Evolutionary conservation across 2,329 filamentous ascomycete species (phyloP).

Genomic region (Neopestalotiopsis clavispora): DNA sequence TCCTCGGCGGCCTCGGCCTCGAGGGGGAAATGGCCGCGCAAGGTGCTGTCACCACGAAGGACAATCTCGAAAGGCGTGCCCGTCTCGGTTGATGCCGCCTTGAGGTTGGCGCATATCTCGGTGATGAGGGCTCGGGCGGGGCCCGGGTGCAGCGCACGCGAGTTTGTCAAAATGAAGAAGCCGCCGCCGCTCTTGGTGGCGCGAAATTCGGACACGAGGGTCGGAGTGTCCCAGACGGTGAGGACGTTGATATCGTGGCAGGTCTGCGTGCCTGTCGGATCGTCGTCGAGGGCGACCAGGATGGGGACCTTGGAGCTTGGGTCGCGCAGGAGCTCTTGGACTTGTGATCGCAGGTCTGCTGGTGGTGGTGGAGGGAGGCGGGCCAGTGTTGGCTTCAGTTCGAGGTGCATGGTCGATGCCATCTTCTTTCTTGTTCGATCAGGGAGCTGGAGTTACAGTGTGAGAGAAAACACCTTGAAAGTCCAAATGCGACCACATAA

Average conservation of each 20-base stretch:
- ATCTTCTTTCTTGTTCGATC: not conserved
- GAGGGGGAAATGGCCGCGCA: slow-evolving; percentile 61
- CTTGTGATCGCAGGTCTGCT: slow-evolving; percentile 8
- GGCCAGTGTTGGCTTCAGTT: slow-evolving; percentile 20
- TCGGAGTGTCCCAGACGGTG: slow-evolving; percentile 55
- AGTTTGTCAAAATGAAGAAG: slow-evolving; percentile 67
- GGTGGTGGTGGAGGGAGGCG: slow-evolving; percentile 17
- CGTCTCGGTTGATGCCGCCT: slow-evolving; percentile 44
- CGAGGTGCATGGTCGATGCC: not conserved
- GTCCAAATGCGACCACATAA: not conserved
- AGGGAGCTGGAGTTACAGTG: not conserved
- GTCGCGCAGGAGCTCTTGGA: slow-evolving; percentile 15
- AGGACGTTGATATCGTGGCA: slow-evolving; percentile 61
- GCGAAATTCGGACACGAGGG: slow-evolving; percentile 49
- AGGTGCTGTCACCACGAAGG: slow-evolving; percentile 60
- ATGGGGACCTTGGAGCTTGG: slow-evolving; percentile 28
- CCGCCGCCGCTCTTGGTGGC: slow-evolving; percentile 42
- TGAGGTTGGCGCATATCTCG: slow-evolving; percentile 56
- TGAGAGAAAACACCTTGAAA: not conserved
- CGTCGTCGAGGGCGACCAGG: slow-evolving; percentile 54
- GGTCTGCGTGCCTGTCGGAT: slow-evolving; percentile 66
- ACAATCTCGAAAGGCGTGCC: slow-evolving; percentile 56
- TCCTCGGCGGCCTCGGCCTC: slow-evolving; percentile 57
- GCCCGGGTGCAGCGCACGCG: slow-evolving; percentile 55
- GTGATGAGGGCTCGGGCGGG: slow-evolving; percentile 52